These are phyloP conservation scores for Aspergillus sp. DNA, from an alignment of 2,329 filamentous ascomycete species.

Conservation along the genomic window DNA sequence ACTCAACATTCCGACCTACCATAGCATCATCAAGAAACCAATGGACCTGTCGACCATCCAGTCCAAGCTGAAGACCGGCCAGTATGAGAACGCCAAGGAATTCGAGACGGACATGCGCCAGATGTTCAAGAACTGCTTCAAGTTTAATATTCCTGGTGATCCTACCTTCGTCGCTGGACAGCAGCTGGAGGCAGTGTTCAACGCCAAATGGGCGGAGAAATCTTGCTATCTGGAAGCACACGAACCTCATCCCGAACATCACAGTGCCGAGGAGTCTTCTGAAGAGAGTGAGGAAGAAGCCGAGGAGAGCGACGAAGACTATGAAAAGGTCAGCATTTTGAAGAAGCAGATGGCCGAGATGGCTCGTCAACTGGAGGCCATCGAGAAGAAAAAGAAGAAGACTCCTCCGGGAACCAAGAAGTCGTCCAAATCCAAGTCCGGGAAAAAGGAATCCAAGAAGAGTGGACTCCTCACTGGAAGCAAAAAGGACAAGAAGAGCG, in stretches of 20 bases:
- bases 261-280: slow-evolving; percentile 61
- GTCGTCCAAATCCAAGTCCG: slow-evolving; percentile 27
- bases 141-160: slow-evolving; percentile 82
- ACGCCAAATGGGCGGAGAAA: slow-evolving; percentile 73
- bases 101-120: slow-evolving; percentile 79
- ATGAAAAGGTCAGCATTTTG: slow-evolving; percentile 62
- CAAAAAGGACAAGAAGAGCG: slow-evolving; percentile 56
- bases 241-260: slow-evolving; percentile 62
- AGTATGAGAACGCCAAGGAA: slow-evolving; percentile 79
- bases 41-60: slow-evolving; percentile 90
- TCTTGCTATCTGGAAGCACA: slow-evolving; percentile 76
- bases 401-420: slow-evolving; percentile 54
- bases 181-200: slow-evolving; percentile 71
- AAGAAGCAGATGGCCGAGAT: slow-evolving; percentile 73
- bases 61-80: slow-evolving; percentile 70
- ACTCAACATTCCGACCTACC: slow-evolving; percentile 88
- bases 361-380: slow-evolving; percentile 61
- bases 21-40: slow-evolving; percentile 90
- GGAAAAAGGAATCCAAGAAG: slow-evolving; percentile 39
- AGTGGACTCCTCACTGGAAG: slow-evolving; percentile 42
- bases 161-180: slow-evolving; percentile 70
- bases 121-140: slow-evolving; percentile 86
- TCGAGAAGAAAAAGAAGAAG: slow-evolving; percentile 59
- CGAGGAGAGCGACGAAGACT: slow-evolving; percentile 63
- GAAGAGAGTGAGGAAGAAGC: slow-evolving; percentile 71